phyloP scores from a whole-genome alignment of 345 rosid species.

The Combretum micranthum region DNA sequence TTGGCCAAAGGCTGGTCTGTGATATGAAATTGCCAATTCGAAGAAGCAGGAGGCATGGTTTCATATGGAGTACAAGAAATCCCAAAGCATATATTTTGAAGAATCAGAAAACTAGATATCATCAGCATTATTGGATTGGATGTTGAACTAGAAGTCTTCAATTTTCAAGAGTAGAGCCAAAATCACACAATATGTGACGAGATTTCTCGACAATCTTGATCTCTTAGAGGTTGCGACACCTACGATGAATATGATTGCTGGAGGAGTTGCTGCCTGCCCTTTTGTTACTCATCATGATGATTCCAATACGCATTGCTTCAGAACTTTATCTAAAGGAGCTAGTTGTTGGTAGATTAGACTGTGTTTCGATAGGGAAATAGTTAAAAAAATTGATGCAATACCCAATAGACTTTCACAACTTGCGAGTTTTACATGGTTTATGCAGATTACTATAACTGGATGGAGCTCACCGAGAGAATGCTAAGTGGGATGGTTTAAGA shows the following conservation, averaged over 20 bases:
- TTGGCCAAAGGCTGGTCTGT: too few relatives aligned
- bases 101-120: conserved; percentile 98
- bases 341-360: conserved; percentile 85
- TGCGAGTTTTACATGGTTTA: conserved; percentile 98
- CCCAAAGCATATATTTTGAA: conserved; percentile 75
- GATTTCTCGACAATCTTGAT: conserved; percentile 56
- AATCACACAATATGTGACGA: conserved; percentile 48
- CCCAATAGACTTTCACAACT: conserved; percentile 95
- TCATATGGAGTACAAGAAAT: conserved; percentile 67
- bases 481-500: conserved; percentile 89
- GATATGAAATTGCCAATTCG: conserved; percentile 30
- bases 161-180: conserved; percentile 69
- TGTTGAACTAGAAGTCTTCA: conserved; percentile 69
- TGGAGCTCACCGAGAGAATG: conserved; percentile 82
- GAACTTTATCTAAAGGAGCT: conserved; percentile 86
- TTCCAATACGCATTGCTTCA: conserved; percentile 92
- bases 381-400: conserved; percentile 93
- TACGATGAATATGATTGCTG: conserved; percentile 97
- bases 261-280: conserved; percentile 97
- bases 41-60: conserved; percentile 67
- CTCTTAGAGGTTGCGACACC: conserved; percentile 92
- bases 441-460: conserved; percentile 88
- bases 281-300: conserved; percentile 96
- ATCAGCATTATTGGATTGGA: conserved; percentile 44
- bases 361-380: conserved; percentile 94